Base-by-base conservation (phyloP, 805 yeast genomes). In the Schwanniomyces polymorphus region DNA sequence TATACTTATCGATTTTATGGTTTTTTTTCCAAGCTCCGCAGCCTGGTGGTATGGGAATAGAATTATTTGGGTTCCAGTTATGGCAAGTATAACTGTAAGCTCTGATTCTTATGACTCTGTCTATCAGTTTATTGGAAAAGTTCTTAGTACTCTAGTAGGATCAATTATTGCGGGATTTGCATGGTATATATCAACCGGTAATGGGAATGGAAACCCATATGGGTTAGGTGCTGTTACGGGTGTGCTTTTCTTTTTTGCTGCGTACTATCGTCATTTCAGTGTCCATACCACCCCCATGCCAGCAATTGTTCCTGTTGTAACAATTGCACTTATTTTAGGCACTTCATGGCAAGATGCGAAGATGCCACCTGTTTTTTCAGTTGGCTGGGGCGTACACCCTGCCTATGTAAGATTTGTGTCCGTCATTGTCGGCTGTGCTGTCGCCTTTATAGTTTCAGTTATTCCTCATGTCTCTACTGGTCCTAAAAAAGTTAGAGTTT, bases 181-280 rank as follows among this genome's bases (percentile, higher is more conserved):
- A 11, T 37, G 74, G 74, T 68, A 68, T 45, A 64, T 68, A 18
- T 62, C 69, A 2, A 47, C 63, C 14, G 74, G 74, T 2, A 47
- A 43, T 41, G 70, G 70, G 5, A 7, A 44, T 4, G 70, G 70
- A n/a, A 68, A 67, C 40, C 55, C 57, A 31, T 68, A 67, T 44
- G 72, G 72, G 0, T 65, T 53, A 48, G 54, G 59, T 4, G 65
- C 53, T 3, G 72, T 67, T 1, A 54, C 62, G 9, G 65, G 60
- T 2, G 53, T 67, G 4, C 38, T 64, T 5, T 62, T 47, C 51
- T 41, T 61, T 10, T 58, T 53, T 43, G 43, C 62, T 17, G 23
- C 53, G 2, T 67, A 48, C 46, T 65, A 63, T 48, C 50, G 72
- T 26, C 72, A 66, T 48, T 68, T 65, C 45, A 57, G 70, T 7